Base-by-base conservation (phyloP, 2,329 filamentous ascomycete species). In the Tolypocladium cylindrosporum region DNA sequence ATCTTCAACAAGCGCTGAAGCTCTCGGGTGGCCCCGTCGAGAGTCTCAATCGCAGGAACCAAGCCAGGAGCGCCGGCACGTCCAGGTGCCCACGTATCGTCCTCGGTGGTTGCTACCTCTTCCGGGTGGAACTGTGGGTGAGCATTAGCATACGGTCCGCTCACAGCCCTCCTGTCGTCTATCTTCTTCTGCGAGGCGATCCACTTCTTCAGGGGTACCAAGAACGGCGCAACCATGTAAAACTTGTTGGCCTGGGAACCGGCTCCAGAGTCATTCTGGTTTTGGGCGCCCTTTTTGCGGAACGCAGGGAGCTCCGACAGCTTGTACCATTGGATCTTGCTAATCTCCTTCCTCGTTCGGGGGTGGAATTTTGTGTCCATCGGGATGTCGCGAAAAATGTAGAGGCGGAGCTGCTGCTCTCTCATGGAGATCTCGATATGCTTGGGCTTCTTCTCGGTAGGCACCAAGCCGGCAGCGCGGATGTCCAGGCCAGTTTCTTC, bases 201-300 rank as follows among this genome's bases (percentile, higher is more conserved):
- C 92, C 92, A 97, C 70, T 90, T 91, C 72, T 91, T 92, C 54
- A 99, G 74, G 7, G 86, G 89, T 1, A 85, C 85, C 57, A 97
- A 78, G 69, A 99, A 99, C 0, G 93, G 92, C 0, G 91, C 91
- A 21, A 99, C 94, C 90, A 97, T 97, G 74, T 97, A 99, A 71
- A 97, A 97, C 68, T 93, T 97, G 71, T 90, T 91, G 45, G 86
- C 85, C 64, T 88, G 90, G 3, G 79, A 73, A 16, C 76, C 75
- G 14, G 83, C 73, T 37, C 75, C 73, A 14, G 82, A 79, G 55
- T 87, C 80, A 52, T 84, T 80, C n/a, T 85, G 80, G 19, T 66
- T 69, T 57, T 83, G 79, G 14, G 77, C 76, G 21, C 78, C 78
- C 68, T 88, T 91, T 70, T 88, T 89, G 57, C 86, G 85, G 66